Percentiles rank a stretch among this genome's conserved stretches.
phyloP scores from a whole-genome alignment of 1,284 basidiomycete species.

The Papiliotrema flavescens region DNA sequence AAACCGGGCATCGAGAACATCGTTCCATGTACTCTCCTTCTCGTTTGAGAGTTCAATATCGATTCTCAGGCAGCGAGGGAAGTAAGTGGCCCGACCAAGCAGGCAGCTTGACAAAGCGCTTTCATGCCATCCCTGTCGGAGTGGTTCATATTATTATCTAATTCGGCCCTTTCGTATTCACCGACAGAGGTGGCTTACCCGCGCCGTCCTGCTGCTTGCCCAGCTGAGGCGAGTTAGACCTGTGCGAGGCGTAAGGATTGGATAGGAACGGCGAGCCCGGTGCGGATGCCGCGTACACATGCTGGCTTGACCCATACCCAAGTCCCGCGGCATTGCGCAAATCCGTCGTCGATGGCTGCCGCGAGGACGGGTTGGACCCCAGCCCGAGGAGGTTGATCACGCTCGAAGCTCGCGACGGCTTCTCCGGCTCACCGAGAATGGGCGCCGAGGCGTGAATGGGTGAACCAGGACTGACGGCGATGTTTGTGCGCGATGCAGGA shows the following conservation, averaged over 20 bases:
- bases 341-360: constrained; percentile 10
- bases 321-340: background rate
- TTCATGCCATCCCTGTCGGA: too few relatives aligned
- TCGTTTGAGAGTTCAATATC: too few relatives aligned
- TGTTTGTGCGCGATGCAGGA: constrained; percentile 27
- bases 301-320: background rate
- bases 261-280: constrained; percentile 15
- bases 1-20: too few relatives aligned
- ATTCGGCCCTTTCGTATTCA: background rate
- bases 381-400: constrained; percentile 41
- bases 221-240: background rate
- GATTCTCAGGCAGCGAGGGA: too few relatives aligned
- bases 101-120: too few relatives aligned
- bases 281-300: constrained; percentile 12
- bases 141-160: background rate
- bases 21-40: too few relatives aligned
- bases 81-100: too few relatives aligned
- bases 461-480: constrained; percentile 43
- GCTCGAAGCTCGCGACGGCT: constrained; percentile 34
- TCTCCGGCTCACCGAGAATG: constrained; percentile 45
- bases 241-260: background rate
- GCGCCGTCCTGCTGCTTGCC: background rate
- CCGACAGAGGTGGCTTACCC: background rate
- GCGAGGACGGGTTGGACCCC: constrained; percentile 9
- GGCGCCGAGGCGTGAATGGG: constrained; percentile 43